phyloP scores from a whole-genome alignment of 495 filamentous ascomycete species.

The Trichoderma erinaceum region DNA sequence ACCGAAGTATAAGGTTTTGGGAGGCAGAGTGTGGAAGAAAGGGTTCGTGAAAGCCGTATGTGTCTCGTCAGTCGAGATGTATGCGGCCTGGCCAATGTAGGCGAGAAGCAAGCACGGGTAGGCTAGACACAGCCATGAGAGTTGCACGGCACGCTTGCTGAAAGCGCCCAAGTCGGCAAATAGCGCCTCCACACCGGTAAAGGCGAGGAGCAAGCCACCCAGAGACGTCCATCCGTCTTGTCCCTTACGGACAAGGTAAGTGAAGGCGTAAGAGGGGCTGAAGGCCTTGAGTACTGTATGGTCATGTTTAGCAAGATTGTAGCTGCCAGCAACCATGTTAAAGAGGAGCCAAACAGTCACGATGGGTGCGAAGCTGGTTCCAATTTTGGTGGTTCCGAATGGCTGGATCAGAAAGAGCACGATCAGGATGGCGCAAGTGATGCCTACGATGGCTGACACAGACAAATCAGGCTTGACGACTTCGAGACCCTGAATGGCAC shows the following conservation, averaged over 20 bases:
- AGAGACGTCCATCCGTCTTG: slow-evolving; percentile 59
- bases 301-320: slow-evolving; percentile 61
- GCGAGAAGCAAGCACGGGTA: slow-evolving; percentile 65
- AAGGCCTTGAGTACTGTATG: slow-evolving; percentile 63
- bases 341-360: slow-evolving; percentile 68
- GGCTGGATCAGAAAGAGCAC: slow-evolving; percentile 65
- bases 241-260: slow-evolving; percentile 56
- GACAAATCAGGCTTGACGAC: slow-evolving; percentile 42
- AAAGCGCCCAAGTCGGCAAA: slow-evolving; percentile 73
- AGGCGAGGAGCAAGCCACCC: slow-evolving; percentile 64
- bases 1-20: slow-evolving; percentile 59
- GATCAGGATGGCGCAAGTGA: slow-evolving; percentile 62
- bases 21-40: slow-evolving; percentile 62
- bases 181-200: slow-evolving; percentile 69
- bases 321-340: slow-evolving; percentile 62
- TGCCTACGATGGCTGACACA: slow-evolving; percentile 55
- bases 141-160: slow-evolving; percentile 52
- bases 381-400: slow-evolving; percentile 61
- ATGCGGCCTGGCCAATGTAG: slow-evolving; percentile 70
- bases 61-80: slow-evolving; percentile 47
- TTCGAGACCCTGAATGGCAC: slow-evolving; percentile 62
- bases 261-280: slow-evolving; percentile 56
- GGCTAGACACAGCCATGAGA: slow-evolving; percentile 57
- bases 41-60: slow-evolving; percentile 61
- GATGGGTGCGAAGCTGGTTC: slow-evolving; percentile 60